Evolutionary conservation across 2,329 filamentous ascomycete species (phyloP), one percentile per base, ranked within the genome.

Genomic region (Diaporthe australafricana): DNA sequence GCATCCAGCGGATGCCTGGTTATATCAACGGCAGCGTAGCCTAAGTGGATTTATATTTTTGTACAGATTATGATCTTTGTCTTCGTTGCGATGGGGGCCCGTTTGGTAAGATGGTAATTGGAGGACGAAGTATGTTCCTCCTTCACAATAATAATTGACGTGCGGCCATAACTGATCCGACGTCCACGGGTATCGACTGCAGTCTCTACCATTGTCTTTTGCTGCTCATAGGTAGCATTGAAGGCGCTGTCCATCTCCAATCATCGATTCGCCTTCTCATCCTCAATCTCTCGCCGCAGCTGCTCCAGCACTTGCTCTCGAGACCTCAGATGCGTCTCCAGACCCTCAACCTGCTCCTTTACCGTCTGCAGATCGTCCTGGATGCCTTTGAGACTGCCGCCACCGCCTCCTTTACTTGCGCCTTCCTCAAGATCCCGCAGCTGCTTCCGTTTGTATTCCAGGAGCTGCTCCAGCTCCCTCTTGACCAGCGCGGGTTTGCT

Each of bases 381-480:
- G 52, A 98, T 90, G 47, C 91, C 90, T 82, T 95, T 93, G 73
- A 98, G 81, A 73, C 89, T 89, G 74, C 92, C 90, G 0, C 94
- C 95, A 6, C 88, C 95, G 9, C 88, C 89, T 66, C 85, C 90
- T 84, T 88, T 92, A 74, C 89, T 91, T 69, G 89, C 88, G 38
- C 93, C 93, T 74, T 90, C 89, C 82, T 96, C 92, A 82, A 95
- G 79, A 65, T 93, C 95, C 76, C 90, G 87, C 80, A 96, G 86
- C 85, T 92, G 92, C 79, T 90, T 90, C 80, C 94, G 87, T 89
- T 99, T 99, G 82, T 97, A 98, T 79, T 99, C 96, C 53, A 99
- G 86, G 82, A 99, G 83, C 84, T 98, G 94, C 82, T 98, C 94
- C 57, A 98, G 86, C 84, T 99, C 96, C 74, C 95, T 88, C 88